phyloP scores from a whole-genome alignment of 306 rosid species.

The Malus sylvestris region DNA sequence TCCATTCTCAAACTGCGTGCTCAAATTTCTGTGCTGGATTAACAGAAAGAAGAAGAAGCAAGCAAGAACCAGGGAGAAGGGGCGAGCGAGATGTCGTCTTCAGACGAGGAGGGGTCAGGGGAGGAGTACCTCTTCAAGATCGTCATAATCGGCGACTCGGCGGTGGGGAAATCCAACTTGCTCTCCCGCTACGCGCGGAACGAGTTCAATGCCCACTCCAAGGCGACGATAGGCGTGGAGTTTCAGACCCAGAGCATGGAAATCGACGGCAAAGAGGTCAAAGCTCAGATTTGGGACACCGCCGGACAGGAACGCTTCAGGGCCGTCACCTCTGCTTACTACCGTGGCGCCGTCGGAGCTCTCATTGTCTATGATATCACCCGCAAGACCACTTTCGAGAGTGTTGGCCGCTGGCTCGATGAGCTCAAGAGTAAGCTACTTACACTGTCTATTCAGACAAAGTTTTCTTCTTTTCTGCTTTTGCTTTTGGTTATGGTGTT shows the following conservation, averaged over 20 bases:
- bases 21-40: no score
- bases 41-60: not conserved
- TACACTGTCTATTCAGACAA: no score
- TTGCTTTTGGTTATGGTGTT: not conserved
- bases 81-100: constrained; percentile 44
- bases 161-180: constrained; percentile 81
- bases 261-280: constrained; percentile 75
- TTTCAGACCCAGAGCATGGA: constrained; percentile 85
- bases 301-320: constrained; percentile 95
- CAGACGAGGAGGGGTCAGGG: constrained; percentile 68
- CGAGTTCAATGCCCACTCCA: constrained; percentile 81
- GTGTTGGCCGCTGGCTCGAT: constrained; percentile 87
- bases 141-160: constrained; percentile 82
- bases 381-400: constrained; percentile 79
- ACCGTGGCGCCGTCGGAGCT: constrained; percentile 89
- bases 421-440: constrained; percentile 71
- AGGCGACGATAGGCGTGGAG: constrained; percentile 95
- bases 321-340: constrained; percentile 93
- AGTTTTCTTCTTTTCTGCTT: not conserved
- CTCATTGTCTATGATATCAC: constrained; percentile 79
- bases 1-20: not conserved
- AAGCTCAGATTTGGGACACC: constrained; percentile 99
- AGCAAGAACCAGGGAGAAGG: no score
- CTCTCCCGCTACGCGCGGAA: constrained; percentile 78
- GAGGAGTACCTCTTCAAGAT: constrained; percentile 94